Conservation (phyloP, 2,329 filamentous ascomycete species). For the Xylariaceae sp. region DNA sequence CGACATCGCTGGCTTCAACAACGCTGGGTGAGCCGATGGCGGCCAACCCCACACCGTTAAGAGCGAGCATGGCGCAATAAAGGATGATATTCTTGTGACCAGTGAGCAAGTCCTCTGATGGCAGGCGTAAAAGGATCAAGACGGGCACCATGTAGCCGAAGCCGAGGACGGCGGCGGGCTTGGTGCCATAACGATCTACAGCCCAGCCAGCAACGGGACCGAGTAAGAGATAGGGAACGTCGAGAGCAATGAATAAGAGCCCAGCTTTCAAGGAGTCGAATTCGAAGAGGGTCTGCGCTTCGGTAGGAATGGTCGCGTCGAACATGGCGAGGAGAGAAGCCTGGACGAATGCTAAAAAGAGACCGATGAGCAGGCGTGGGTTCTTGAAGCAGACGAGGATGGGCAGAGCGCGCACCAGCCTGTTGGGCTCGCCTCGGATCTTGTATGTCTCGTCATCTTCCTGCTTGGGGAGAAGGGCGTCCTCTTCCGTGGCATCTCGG, state of each 20-base stretch:
- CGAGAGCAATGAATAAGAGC: constrained; percentile 32
- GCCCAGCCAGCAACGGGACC: constrained; percentile 30
- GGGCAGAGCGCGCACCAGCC: constrained; percentile 36
- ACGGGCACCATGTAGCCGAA: constrained; percentile 54
- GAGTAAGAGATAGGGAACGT: constrained; percentile 31
- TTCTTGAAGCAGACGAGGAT: constrained; percentile 41
- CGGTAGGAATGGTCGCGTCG: constrained; percentile 35
- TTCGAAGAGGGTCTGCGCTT: constrained; percentile 31
- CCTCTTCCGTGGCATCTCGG: constrained; percentile 29
- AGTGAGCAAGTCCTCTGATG: constrained; percentile 38
- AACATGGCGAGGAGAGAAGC: constrained; percentile 34
- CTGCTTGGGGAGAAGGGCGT: constrained; percentile 35
- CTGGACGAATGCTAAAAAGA: constrained; percentile 38
- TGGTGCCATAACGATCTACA: constrained; percentile 33
- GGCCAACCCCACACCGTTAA: constrained; percentile 49
- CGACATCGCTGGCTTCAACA: constrained; percentile 52
- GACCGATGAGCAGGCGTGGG: constrained; percentile 34
- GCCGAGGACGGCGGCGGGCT: constrained; percentile 27
- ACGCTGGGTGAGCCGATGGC: constrained; percentile 50
- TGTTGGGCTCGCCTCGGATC: constrained; percentile 35
- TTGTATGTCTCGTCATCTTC: constrained; percentile 32
- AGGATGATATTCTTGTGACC: constrained; percentile 15
- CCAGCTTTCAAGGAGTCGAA: constrained; percentile 33
- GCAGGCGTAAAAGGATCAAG: constrained; percentile 56
- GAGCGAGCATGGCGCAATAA: constrained; percentile 26